Conservation (phyloP, 768 basidiomycete species). For the Fomitopsis serialis region DNA sequence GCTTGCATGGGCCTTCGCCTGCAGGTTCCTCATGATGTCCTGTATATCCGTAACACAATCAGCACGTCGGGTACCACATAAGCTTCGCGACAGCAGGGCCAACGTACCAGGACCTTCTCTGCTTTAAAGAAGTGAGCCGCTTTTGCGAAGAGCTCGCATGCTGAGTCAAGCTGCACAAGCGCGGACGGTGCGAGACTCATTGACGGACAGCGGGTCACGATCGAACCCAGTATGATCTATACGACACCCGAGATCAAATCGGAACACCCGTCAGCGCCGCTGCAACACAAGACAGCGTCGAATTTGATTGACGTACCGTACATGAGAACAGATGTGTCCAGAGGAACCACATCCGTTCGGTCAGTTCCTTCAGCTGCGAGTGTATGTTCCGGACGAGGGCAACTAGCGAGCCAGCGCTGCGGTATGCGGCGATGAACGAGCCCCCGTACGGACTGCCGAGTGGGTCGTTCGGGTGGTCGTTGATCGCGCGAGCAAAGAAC, state of each 20-base stretch:
- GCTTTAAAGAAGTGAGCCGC: conserved; percentile 50
- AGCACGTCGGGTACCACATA: neutral
- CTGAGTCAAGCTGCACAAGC: conserved; percentile 58
- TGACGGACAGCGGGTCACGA: conserved; percentile 54
- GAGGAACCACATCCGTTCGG: conserved; percentile 69
- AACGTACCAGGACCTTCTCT: conserved; percentile 50
- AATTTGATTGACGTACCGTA: conserved; percentile 34
- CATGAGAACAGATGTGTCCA: conserved; percentile 72
- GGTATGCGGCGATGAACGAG: conserved; percentile 65
- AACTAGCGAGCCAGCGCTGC: conserved; percentile 61
- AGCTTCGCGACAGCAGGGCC: no score
- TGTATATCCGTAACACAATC: conserved; percentile 17
- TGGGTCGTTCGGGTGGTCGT: conserved; percentile 58
- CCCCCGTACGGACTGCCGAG: conserved; percentile 65
- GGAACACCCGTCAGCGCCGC: conserved; percentile 30
- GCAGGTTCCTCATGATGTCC: conserved; percentile 55
- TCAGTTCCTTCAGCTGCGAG: conserved; percentile 59
- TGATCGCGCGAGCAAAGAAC: conserved; percentile 67
- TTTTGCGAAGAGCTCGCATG: conserved; percentile 51
- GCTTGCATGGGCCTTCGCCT: conserved; percentile 40
- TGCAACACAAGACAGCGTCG: conserved; percentile 27
- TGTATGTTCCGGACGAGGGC: conserved; percentile 64
- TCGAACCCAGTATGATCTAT: conserved; percentile 67
- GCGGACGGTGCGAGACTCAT: conserved; percentile 69
- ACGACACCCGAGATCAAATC: neutral